Evolutionary conservation across 169 alveolate species (phyloP).

Genomic region (Plasmodium berghei): DNA sequence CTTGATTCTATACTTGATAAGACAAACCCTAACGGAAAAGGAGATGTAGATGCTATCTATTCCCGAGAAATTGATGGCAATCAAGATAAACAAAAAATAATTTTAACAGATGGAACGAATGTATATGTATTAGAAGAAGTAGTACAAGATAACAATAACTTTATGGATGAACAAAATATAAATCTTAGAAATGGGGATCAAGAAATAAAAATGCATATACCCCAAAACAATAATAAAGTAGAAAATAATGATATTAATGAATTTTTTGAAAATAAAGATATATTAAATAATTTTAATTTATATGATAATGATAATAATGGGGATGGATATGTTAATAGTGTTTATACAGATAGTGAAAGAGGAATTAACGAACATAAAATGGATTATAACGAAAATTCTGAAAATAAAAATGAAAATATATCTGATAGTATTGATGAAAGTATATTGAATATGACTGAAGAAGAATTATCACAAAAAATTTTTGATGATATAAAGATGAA

Average conservation of each 20-base stretch:
- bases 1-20: not conserved
- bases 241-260: not conserved
- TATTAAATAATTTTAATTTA: not conserved
- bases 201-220: constrained; percentile 68
- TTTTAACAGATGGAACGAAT: constrained; percentile 46
- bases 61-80: not conserved
- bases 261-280: not conserved
- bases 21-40: not conserved
- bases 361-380: constrained; percentile 17
- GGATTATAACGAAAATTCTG: not conserved
- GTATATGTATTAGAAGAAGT: constrained; percentile 58
- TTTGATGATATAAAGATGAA: constrained; percentile 46
- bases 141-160: not conserved
- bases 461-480: constrained; percentile 47
- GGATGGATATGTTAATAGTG: constrained; percentile 7
- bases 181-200: constrained; percentile 10
- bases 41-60: constrained; percentile 11
- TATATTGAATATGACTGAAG: constrained; percentile 43
- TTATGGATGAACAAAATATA: constrained; percentile 12
- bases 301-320: not conserved
- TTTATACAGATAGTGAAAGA: constrained; percentile 24
- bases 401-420: not conserved
- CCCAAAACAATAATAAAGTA: not conserved
- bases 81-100: constrained; percentile 46
- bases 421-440: not conserved